Evolutionary conservation across 805 yeast species (phyloP).

Genomic region (Barnettozyma sucrosica): DNA sequence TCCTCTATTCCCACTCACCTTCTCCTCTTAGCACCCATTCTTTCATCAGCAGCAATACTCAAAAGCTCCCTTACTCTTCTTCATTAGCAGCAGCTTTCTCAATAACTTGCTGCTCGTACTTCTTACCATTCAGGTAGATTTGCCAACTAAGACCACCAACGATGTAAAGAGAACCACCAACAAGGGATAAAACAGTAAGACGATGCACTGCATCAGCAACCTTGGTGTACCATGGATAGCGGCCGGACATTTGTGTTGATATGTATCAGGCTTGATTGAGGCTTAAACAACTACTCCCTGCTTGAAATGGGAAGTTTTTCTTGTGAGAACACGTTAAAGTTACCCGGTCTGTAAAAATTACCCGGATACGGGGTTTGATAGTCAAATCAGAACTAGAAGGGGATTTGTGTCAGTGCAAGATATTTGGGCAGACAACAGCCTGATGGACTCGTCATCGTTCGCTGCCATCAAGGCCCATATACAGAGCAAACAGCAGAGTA

Average conservation of each 20-base stretch:
- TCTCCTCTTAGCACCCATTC: neutral
- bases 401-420: neutral
- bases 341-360: neutral
- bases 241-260: slow-evolving; percentile 32
- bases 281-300: neutral
- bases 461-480: slow-evolving; percentile 2
- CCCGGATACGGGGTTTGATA: neutral
- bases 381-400: neutral
- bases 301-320: neutral
- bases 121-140: slow-evolving; percentile 46
- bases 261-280: neutral
- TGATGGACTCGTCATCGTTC: neutral
- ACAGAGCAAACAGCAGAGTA: neutral
- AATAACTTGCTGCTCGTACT: slow-evolving; percentile 36
- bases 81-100: slow-evolving; percentile 5
- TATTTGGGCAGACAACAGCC: neutral
- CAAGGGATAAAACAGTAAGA: slow-evolving; percentile 58
- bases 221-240: slow-evolving; percentile 71
- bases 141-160: slow-evolving; percentile 47
- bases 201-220: slow-evolving; percentile 70
- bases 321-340: neutral
- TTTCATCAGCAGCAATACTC: neutral
- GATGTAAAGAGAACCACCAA: slow-evolving; percentile 51
- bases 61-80: neutral
- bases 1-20: neutral